Evolutionary conservation across 768 basidiomycete genomes (phyloP), one percentile per base, ranked within the genome.

Genomic region (Udeniomyces megalosporus): DNA sequence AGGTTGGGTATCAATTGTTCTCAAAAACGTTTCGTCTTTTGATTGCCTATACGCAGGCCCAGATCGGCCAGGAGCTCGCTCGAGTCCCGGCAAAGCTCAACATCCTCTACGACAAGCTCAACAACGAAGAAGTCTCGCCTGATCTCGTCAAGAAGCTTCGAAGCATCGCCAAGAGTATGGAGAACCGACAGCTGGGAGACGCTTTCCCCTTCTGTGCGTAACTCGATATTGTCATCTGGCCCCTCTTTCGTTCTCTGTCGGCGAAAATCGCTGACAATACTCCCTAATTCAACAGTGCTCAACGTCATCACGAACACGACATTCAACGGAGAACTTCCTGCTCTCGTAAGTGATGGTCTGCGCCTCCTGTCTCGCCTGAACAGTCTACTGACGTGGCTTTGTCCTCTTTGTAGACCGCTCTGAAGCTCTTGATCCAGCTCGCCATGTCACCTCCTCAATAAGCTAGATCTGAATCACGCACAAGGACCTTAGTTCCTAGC

Each of bases 341-440:
- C 58, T 2, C 45, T 65, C 49, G 58, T 59, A 5, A 15, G 58
- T 59, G 15, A 8, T 42, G 10, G 8, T 42, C 38, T 11, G 24
- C 24, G n/a, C 15, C 17, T 32, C 28, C 51, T n/a, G 8, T 32
- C 26, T 15, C 14, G 4, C 20, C 31, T 47, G 15, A 46, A 58
- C 56, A 8, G 8, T 42, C 17, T 42, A 32, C 20, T 34, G 8
- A 31, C 26, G 11, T 29, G 26, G 10, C 29, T 54, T 15, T 26
- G 20, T 54, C 4, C 29, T 34, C 15, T 8, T 34, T 54, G 3
- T 29, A 59, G 6, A 54, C 53, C 22, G 56, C 63, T 24, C 57
- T 65, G 22, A 65, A 65, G 51, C 54, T 65, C 20, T 32, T 65
- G 5, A 65, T 65, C 49, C 58, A 56, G 29, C 58, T 65, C 38